Evolutionary conservation across 2,329 filamentous ascomycete species (phyloP), one percentile per base, ranked within the genome.

Genomic region (Verticillium tricorpus): DNA sequence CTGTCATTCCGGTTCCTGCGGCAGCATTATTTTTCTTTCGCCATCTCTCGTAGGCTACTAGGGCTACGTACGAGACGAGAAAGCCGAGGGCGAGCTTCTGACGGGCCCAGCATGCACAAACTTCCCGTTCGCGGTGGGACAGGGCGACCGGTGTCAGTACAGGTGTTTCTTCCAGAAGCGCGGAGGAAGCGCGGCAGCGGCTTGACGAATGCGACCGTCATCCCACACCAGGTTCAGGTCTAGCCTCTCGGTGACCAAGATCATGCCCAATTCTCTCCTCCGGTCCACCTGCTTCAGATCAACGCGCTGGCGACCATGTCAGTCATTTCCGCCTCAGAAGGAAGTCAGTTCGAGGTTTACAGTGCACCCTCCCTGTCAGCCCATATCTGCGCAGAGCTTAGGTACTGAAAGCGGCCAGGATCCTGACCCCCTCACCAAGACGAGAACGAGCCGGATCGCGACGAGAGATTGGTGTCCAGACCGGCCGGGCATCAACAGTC

Each of bases 31-130:
- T 68, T 68, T 3, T 73, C 70, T 22, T 69, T 67, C 2, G 78
- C 76, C n/a, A 78, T 70, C 72, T 77, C 57, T 77, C 72, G 62
- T 75, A 67, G 1, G 64, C 61, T 3, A 80, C 66, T 0, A 80
- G 67, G 0, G 73, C 71, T 1, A 67, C 66, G 62, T 80, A 80
- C 1, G 74, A 74, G 62, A 70, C 73, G 1, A 80, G 66, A 56
- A 80, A 74, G 14, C 78, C 76, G 19, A 76, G 69, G 1, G 76
- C 76, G 45, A 68, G 19, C 59, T 31, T 14, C 19, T 25, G 59
- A 22, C 45, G 35, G 52, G 6, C 55, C 17, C 56, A 11, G 54
- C 35, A 61, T 9, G n/a, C 57, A 15, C 35, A 14, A 11, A 37
- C 11, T 37, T 28, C 3, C 2, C 35, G 35, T 37, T 37, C 35